phyloP scores from a whole-genome alignment of 148 eudicot genomes.

The Silene latifolia region DNA sequence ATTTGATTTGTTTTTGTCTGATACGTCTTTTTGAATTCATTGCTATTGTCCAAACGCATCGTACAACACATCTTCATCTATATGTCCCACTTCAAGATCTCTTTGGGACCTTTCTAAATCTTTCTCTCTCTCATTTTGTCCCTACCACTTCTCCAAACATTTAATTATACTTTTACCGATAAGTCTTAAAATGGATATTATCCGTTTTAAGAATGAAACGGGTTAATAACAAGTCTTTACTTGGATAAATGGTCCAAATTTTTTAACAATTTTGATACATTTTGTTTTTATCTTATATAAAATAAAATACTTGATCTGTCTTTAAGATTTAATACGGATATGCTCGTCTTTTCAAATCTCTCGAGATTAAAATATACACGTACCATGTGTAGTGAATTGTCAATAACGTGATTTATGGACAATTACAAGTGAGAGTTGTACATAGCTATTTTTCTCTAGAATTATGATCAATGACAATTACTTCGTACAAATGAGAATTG shows the following conservation, averaged over 20 bases:
- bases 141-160: background rate
- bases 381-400: slow-evolving; percentile 4
- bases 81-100: slow-evolving; percentile 26
- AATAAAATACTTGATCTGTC: too few relatives aligned
- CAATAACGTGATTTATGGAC: slow-evolving; percentile 1
- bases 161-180: background rate
- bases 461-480: too few relatives aligned
- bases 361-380: background rate
- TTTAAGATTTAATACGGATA: too few relatives aligned
- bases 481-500: background rate
- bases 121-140: slow-evolving; percentile 1
- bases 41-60: slow-evolving; percentile 30
- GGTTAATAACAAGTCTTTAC: too few relatives aligned
- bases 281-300: too few relatives aligned
- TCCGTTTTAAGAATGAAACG: too few relatives aligned
- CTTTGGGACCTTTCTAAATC: slow-evolving; percentile 19
- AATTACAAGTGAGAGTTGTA: background rate
- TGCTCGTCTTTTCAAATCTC: background rate
- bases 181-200: background rate
- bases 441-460: too few relatives aligned
- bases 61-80: slow-evolving; percentile 19
- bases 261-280: too few relatives aligned
- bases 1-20: slow-evolving; percentile 26
- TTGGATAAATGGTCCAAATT: too few relatives aligned
- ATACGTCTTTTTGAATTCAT: slow-evolving; percentile 34